Evolutionary conservation across 2,329 filamentous ascomycete species (phyloP), one percentile per base, ranked within the genome.

Genomic region (Didymella keratinophila): DNA sequence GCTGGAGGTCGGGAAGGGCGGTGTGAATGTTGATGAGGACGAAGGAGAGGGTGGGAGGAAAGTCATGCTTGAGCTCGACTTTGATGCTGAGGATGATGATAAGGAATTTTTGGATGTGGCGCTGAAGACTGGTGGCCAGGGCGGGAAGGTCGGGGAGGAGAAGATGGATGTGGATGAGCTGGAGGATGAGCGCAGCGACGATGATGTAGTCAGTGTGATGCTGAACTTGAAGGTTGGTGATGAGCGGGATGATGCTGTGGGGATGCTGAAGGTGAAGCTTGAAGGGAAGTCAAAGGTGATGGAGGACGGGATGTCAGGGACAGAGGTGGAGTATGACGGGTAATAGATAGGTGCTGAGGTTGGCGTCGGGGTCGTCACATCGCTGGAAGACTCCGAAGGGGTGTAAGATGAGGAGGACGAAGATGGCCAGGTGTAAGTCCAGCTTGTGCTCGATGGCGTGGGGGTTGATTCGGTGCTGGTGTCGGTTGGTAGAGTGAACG

Each of bases 201-300:
- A 39, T 11, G 27, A 32, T 20, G 43, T 4, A 18, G 49, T 36
- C 6, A 16, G 5, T 1, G 39, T 14, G n/a, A 10, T n/a, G 16
- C 41, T 46, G 25, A 4, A 42, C 32, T 51, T 25, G 23, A 27
- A 20, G n/a, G 21, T 36, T 6, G 36, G 2, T 11, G 44, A 28
- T 20, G 28, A 25, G 23, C n/a, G n/a, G n/a, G n/a, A 36, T 6
- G 42, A 49, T 1, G 55, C 25, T 4, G 49, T 53, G 25, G 55
- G 56, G 16, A 30, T 16, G 27, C 47, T 25, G 42, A 50, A 47
- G 27, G 25, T 41, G 37, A 49, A 48, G 42, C 23, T 53, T 7
- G 47, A 45, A 42, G 56, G 50, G 32, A 54, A 58, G 2, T 46
- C 48, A n/a, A 58, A 58, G 1, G 56, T 58, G 4, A 58, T 50